Percentiles rank a stretch among this genome's conserved stretches.
phyloP scores from a whole-genome alignment of 2,329 filamentous ascomycete genomes.

The Mycogone perniciosa region DNA sequence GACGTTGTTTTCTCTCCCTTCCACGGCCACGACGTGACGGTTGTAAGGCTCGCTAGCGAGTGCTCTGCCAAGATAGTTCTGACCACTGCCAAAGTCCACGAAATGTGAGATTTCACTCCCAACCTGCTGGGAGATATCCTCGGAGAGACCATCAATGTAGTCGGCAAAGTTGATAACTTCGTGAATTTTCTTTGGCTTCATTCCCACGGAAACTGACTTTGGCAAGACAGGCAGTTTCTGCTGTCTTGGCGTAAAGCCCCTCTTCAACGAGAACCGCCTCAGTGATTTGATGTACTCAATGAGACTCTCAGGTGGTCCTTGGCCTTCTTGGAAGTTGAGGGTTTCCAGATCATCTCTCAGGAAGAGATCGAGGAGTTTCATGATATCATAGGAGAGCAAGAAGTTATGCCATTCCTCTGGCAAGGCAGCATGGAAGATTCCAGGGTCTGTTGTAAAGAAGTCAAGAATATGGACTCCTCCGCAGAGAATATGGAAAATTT shows the following conservation, averaged over 20 bases:
- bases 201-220: slow-evolving; percentile 71
- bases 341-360: slow-evolving; percentile 65
- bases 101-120: slow-evolving; percentile 68
- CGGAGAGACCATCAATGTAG: slow-evolving; percentile 61
- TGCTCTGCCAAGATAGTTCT: slow-evolving; percentile 89
- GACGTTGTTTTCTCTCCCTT: slow-evolving; percentile 82
- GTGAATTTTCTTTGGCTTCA: slow-evolving; percentile 94
- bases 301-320: slow-evolving; percentile 48
- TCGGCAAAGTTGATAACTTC: slow-evolving; percentile 88
- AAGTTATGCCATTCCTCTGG: slow-evolving; percentile 77
- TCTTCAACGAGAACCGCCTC: slow-evolving; percentile 59
- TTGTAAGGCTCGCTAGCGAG: slow-evolving; percentile 82
- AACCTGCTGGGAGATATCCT: slow-evolving; percentile 52
- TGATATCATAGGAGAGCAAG: slow-evolving; percentile 63
- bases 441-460: slow-evolving; percentile 82
- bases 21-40: slow-evolving; percentile 81
- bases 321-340: slow-evolving; percentile 20
- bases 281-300: slow-evolving; percentile 67
- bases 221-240: slow-evolving; percentile 53
- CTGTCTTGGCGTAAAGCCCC: slow-evolving; percentile 48
- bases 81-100: slow-evolving; percentile 92
- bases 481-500: slow-evolving; percentile 80
- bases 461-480: slow-evolving; percentile 96
- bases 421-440: slow-evolving; percentile 72
- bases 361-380: slow-evolving; percentile 72